Base-by-base conservation (phyloP, 495 filamentous ascomycete species). In the Penicillium steckii region DNA sequence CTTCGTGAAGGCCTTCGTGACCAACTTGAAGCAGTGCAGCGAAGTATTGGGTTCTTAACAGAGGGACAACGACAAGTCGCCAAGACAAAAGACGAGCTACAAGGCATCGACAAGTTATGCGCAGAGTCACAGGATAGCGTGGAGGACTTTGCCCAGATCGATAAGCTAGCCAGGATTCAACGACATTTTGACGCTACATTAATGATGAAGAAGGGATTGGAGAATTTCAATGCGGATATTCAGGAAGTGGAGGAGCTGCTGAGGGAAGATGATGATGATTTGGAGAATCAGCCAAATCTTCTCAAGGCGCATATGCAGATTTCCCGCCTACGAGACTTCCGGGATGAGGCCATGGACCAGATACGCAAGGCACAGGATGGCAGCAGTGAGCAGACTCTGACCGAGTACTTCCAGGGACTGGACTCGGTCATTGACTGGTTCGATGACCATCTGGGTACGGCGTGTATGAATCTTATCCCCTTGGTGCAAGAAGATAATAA, bases 21-120 rank as follows among this genome's bases (percentile, higher is more conserved):
- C 52, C 94, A 99, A 73, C 80, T 97, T 43, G 88, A 94, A 66
- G 86, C 90, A 7, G 96, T 95, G 17, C 91, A 97, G 72, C 78
- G 84, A 44, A 94, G 95, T 64, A 96, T 98, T 81, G 85, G 75
- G 49, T 83, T 85, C 29, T 85, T 98, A 51, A 81, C 80, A 33
- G 90, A 96, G 69, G 91, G 90, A 44, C 91, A 96, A 69, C 84
- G 90, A 57, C 88, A 86, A 43, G 85, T 97, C 10, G 84, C 88
- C 53, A 82, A 85, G 55, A 96, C 96, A 61, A 93, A 93, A 69
- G 95, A 97, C 61, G 94, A 97, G 76, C 92, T 99, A 79, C 87
- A 91, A 77, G 94, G 94, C 71, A 97, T 99, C 67, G 95, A 97
- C 71, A 93, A 91, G 76, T 80, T 99, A 44, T 97, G 94, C 73